Evolutionary conservation across 768 basidiomycete genomes (phyloP).

Genomic region (Dacryopinax primogenitus): DNA sequence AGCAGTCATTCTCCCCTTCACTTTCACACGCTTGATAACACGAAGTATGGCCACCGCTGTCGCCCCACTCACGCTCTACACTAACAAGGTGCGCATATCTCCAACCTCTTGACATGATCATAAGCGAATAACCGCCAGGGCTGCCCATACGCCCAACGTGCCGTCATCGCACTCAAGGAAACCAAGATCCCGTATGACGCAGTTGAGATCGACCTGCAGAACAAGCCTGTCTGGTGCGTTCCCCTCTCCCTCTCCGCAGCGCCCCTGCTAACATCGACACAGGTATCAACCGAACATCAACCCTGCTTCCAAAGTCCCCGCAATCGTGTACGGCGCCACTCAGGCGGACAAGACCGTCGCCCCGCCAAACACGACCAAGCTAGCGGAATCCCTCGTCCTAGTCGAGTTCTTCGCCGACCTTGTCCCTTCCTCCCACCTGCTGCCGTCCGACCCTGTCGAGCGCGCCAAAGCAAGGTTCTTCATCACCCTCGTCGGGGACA

Average conservation of each 20-base stretch:
- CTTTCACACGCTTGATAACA: too few species aligned
- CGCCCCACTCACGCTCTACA: conserved; percentile 33
- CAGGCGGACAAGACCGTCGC: conserved; percentile 42
- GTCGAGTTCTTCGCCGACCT: conserved; percentile 54
- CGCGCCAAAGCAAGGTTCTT: conserved; percentile 53
- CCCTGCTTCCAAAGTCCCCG: conserved; percentile 52
- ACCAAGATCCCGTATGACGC: conserved; percentile 37
- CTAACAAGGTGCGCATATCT: conserved; percentile 32
- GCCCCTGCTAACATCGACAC: conserved; percentile 19
- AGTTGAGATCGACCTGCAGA: conserved; percentile 46
- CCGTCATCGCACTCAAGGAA: conserved; percentile 50
- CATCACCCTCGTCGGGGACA: conserved; percentile 41
- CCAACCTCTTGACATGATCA: neutral
- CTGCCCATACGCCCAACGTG: conserved; percentile 30
- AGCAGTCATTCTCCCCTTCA: too few species aligned
- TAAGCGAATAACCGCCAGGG: conserved; percentile 3
- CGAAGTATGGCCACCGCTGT: neutral
- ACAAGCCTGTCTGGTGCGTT: conserved; percentile 36
- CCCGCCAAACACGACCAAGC: conserved; percentile 45
- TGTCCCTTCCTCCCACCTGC: conserved; percentile 35
- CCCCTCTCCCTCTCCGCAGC: neutral
- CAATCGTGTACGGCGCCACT: conserved; percentile 50
- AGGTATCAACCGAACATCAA: conserved; percentile 58
- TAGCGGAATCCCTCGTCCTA: conserved; percentile 53
- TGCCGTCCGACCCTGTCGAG: conserved; percentile 43